Conservation (phyloP, 1,284 basidiomycete species). For the Cutaneotrichosporon dermatis region DNA sequence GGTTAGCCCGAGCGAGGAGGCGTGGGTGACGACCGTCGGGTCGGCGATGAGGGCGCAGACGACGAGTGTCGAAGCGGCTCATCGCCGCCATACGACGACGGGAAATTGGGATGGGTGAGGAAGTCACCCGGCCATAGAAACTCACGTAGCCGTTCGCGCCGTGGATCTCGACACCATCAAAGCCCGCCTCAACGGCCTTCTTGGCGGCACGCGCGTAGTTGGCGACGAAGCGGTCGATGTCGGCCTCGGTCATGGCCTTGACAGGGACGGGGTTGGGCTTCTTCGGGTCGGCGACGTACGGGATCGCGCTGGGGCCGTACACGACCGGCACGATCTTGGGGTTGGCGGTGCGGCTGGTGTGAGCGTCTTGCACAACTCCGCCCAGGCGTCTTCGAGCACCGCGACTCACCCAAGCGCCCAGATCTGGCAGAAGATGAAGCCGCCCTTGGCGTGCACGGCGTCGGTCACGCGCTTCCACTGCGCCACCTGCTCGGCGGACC, state of each 20-base stretch:
- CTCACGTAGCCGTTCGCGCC: constrained; percentile 32
- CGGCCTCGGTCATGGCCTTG: constrained; percentile 26
- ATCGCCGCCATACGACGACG: too few relatives aligned
- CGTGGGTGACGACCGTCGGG: background rate
- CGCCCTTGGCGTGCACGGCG: constrained; percentile 53
- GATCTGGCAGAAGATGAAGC: constrained; percentile 53
- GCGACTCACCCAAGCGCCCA: constrained; percentile 52
- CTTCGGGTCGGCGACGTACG: constrained; percentile 9
- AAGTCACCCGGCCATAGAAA: background rate
- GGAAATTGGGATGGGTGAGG: too few relatives aligned
- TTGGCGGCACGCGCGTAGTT: constrained; percentile 54
- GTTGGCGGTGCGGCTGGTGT: constrained; percentile 8
- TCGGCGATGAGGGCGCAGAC: background rate
- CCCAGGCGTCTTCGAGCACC: background rate
- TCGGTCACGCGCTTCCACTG: constrained; percentile 47
- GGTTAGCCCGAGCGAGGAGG: background rate
- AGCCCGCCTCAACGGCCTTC: constrained; percentile 59
- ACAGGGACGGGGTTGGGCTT: background rate
- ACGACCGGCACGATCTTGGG: constrained; percentile 8
- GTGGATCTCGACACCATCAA: constrained; percentile 61
- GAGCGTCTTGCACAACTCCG: too few relatives aligned
- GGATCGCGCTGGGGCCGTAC: constrained; percentile 30
- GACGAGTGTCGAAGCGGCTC: too few relatives aligned
- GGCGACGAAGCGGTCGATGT: constrained; percentile 49
- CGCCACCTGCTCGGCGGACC: constrained; percentile 29